These are phyloP conservation scores for Musa schizocarpa DNA, from an alignment of 176 grass and related monocot species.

Conservation along the genomic window DNA sequence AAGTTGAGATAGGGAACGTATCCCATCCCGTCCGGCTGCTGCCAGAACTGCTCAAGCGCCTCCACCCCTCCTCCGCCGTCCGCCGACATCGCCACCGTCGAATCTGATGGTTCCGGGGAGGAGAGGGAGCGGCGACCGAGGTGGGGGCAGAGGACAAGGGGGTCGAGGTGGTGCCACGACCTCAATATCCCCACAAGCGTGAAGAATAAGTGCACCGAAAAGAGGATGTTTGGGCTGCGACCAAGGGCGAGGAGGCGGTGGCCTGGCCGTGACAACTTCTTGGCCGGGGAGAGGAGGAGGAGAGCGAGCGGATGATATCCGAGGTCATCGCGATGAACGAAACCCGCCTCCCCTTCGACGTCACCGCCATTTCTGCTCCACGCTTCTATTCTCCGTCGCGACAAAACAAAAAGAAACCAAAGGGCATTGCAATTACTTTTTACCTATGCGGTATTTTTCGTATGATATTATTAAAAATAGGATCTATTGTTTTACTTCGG, in stretches of 20 bases:
- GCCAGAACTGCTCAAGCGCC: slow-evolving; percentile 20
- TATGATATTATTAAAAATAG: too few species aligned
- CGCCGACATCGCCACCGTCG: neutral
- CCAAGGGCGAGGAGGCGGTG: neutral
- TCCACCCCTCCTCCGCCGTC: neutral
- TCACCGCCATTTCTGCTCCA: slow-evolving; percentile 4
- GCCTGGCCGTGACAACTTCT: neutral
- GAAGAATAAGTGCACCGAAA: slow-evolving; percentile 19
- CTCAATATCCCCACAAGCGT: slow-evolving; percentile 19
- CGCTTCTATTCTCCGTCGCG: too few species aligned
- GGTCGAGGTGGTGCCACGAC: slow-evolving; percentile 21
- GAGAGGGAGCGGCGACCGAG: neutral
- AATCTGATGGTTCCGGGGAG: neutral
- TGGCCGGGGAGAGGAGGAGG: slow-evolving; percentile 12
- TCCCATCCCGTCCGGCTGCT: slow-evolving; percentile 32
- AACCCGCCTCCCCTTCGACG: slow-evolving; percentile 21
- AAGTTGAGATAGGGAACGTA: slow-evolving; percentile 30
- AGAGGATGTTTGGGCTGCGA: neutral
- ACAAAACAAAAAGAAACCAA: too few species aligned
- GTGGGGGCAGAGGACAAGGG: slow-evolving; percentile 19
- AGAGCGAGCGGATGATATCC: slow-evolving; percentile 15
- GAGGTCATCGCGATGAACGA: slow-evolving; percentile 30
- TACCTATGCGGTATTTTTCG: too few species aligned
- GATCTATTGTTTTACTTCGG: too few species aligned
- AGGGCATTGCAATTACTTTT: too few species aligned